Percentiles rank a stretch among this genome's conserved stretches.
These are phyloP conservation scores for Mitragyna speciosa DNA, from an alignment of 257 asterid genomes.

Conservation along the genomic window DNA sequence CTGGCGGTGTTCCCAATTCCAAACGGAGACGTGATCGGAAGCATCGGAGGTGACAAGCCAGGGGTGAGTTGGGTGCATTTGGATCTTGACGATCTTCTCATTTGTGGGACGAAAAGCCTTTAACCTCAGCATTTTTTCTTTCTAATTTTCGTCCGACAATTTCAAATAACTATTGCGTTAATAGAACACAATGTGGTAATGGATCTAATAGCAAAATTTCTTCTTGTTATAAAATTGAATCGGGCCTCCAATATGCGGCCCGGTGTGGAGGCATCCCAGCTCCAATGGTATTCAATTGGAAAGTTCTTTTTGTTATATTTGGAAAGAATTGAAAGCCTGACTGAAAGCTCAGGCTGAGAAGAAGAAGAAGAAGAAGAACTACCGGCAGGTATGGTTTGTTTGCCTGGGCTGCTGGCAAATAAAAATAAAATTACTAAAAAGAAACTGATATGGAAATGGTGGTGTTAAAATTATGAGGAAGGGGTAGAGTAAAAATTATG, in stretches of 20 bases:
- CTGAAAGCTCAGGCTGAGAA: neutral
- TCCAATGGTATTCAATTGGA: neutral
- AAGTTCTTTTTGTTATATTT: neutral
- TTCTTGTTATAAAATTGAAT: neutral
- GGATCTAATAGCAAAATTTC: constrained; percentile 24
- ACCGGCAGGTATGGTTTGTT: neutral
- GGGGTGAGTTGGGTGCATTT: constrained; percentile 97
- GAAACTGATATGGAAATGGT: too few species aligned
- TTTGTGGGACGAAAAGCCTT: constrained; percentile 93
- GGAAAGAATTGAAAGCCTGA: neutral
- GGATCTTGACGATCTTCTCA: constrained; percentile 94
- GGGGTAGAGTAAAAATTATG: too few species aligned
- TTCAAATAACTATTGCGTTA: constrained; percentile 3
- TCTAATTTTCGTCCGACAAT: neutral
- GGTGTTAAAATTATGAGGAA: too few species aligned
- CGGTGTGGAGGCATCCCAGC: constrained; percentile 1
- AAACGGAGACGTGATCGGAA: constrained; percentile 97
- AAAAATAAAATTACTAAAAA: too few species aligned
- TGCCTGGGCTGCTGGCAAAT: neutral
- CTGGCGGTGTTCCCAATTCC: constrained; percentile 99
- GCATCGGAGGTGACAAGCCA: constrained; percentile 99
- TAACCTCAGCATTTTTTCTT: constrained; percentile 58
- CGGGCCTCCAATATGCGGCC: neutral
- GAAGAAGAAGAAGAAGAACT: neutral
- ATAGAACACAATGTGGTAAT: neutral